Conservation (phyloP, 179 eudicot genomes). For the Silene noctiflora region DNA sequence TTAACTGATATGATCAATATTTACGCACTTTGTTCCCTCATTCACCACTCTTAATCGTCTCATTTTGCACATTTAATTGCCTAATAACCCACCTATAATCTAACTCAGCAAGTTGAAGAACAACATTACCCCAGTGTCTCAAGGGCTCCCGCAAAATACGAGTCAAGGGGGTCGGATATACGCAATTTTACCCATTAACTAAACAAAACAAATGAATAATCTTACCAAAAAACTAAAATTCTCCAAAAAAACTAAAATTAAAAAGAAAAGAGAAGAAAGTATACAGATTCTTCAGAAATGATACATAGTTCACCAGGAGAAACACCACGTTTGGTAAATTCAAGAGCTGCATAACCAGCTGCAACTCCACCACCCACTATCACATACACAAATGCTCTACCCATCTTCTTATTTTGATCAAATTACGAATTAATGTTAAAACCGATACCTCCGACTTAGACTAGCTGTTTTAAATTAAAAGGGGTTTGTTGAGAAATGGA, state of each 20-base stretch:
- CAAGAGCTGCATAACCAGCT: slow-evolving; percentile 93
- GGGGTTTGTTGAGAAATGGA: background rate
- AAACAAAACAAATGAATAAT: too few relatives aligned
- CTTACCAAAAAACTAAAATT: too few relatives aligned
- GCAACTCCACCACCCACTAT: slow-evolving; percentile 93
- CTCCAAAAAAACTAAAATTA: background rate
- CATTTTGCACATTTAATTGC: too few relatives aligned
- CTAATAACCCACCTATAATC: too few relatives aligned
- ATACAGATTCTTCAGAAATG: slow-evolving; percentile 83
- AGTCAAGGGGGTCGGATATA: too few relatives aligned
- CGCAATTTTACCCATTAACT: too few relatives aligned
- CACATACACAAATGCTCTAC: slow-evolving; percentile 84
- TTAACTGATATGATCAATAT: background rate
- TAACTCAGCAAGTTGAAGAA: too few relatives aligned
- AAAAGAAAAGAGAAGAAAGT: slow-evolving; percentile 6
- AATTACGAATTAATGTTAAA: background rate
- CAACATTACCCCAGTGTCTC: too few relatives aligned
- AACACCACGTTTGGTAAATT: slow-evolving; percentile 59
- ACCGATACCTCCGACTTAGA: background rate
- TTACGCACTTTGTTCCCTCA: too few relatives aligned
- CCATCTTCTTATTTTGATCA: slow-evolving; percentile 33
- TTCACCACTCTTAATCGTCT: too few relatives aligned
- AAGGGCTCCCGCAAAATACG: too few relatives aligned
- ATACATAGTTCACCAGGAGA: slow-evolving; percentile 86
- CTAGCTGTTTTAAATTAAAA: too few relatives aligned